Percentiles rank a stretch among this genome's conserved stretches.
These are phyloP conservation scores for Ceratobasidium sp. DNA, from an alignment of 1,284 basidiomycete genomes.

Conservation along the genomic window DNA sequence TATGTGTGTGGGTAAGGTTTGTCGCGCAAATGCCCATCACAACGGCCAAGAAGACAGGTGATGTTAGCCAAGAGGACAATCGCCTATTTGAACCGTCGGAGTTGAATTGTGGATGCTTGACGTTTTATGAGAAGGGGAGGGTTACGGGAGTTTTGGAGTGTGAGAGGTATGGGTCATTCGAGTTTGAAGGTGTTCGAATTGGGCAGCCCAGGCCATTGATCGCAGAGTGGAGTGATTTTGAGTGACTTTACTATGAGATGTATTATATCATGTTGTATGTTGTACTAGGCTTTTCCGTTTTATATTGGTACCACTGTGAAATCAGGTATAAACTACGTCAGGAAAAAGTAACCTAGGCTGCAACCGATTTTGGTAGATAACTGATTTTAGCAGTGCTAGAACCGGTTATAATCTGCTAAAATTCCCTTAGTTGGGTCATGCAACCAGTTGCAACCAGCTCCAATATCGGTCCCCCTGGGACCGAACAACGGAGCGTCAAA, in stretches of 20 bases:
- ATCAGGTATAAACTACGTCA: no score
- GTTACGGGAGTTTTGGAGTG: slow-evolving; percentile 31
- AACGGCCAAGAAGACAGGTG: slow-evolving; percentile 2
- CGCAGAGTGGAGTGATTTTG: slow-evolving; percentile 10
- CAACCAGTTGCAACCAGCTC: no score
- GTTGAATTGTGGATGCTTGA: slow-evolving; percentile 29
- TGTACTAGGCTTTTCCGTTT: background rate
- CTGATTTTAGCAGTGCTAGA: no score
- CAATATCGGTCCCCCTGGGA: no score
- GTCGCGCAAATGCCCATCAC: slow-evolving; percentile 34
- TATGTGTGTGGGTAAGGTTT: slow-evolving; percentile 23
- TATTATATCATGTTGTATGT: background rate
- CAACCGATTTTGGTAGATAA: no score
- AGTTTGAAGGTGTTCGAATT: slow-evolving; percentile 17
- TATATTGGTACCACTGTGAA: no score
- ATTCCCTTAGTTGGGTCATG: no score
- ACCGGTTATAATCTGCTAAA: no score
- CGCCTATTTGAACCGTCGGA: slow-evolving; percentile 25
- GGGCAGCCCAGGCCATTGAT: background rate
- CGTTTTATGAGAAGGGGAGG: background rate
- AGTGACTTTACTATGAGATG: background rate
- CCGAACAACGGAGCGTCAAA: no score
- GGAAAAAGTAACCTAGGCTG: no score
- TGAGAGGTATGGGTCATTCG: slow-evolving; percentile 20
- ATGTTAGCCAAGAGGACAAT: background rate